phyloP scores from a whole-genome alignment of 345 rosid species.

The Hevea brasiliensis region DNA sequence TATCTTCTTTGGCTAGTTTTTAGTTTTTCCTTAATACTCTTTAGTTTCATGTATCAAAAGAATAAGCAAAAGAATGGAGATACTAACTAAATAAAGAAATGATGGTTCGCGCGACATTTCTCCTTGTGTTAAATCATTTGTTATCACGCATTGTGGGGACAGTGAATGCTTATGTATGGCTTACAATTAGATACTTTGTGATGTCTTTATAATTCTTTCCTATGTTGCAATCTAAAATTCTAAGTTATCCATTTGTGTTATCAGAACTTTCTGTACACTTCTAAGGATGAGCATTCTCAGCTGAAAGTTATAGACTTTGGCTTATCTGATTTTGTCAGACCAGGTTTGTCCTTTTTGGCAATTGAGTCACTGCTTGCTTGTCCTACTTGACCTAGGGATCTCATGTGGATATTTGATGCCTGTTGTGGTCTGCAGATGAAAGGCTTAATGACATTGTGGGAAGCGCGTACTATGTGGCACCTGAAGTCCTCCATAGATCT shows the following conservation, averaged over 20 bases:
- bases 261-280: conserved; percentile 87
- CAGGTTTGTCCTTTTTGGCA: conserved; percentile 57
- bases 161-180: neutral
- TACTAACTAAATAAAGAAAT: too few relatives aligned
- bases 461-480: conserved; percentile 94
- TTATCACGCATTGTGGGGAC: neutral
- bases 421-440: conserved; percentile 58
- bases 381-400: conserved; percentile 10
- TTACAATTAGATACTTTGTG: conserved; percentile 2
- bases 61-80: too few relatives aligned
- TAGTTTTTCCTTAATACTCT: too few relatives aligned
- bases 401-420: conserved; percentile 12
- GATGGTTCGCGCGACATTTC: too few relatives aligned
- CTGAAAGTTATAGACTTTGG: conserved; percentile 96
- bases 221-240: conserved; percentile 15
- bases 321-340: conserved; percentile 91
- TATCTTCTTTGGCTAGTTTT: too few relatives aligned
- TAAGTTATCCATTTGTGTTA: conserved; percentile 32
- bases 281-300: conserved; percentile 81
- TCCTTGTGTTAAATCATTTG: too few relatives aligned
- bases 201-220: neutral
- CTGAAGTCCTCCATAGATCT: conserved; percentile 95
- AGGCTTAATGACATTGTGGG: conserved; percentile 97
- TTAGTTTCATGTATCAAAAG: too few relatives aligned
- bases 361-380: neutral